phyloP scores from a whole-genome alignment of 345 rosid genomes.

The Eucalyptus grandis region DNA sequence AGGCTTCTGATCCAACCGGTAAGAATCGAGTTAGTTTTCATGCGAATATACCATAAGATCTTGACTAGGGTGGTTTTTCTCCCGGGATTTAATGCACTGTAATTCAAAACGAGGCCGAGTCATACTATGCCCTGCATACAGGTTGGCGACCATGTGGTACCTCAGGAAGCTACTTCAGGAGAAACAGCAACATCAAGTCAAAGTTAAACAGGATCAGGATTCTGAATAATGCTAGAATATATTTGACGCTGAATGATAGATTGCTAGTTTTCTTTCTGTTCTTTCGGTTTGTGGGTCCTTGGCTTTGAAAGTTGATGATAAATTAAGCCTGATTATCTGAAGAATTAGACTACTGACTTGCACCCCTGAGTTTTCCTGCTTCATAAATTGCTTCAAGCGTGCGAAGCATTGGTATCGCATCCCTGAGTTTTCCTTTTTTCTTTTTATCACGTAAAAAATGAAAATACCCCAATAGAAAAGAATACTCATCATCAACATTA shows the following conservation, averaged over 20 bases:
- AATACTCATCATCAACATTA: too few relatives aligned
- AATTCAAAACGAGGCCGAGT: not conserved
- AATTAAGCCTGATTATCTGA: not conserved
- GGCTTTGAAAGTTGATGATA: not conserved
- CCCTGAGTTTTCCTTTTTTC: not conserved
- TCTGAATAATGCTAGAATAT: not conserved
- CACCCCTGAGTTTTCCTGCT: not conserved
- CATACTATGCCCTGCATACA: not conserved
- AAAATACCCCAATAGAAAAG: too few relatives aligned
- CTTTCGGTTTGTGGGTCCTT: not conserved
- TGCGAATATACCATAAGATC: not conserved
- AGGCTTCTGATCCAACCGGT: not conserved
- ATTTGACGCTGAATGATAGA: not conserved
- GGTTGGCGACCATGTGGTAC: not conserved
- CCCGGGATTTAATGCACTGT: not conserved
- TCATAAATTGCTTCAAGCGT: not conserved
- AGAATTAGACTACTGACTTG: not conserved
- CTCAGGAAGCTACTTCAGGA: not conserved
- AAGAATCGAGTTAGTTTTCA: not conserved
- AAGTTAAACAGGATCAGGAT: not conserved
- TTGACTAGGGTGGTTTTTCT: not conserved
- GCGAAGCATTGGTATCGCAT: not conserved
- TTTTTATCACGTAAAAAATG: constrained; percentile 23
- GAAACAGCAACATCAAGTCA: not conserved
- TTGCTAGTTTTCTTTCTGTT: not conserved